These are phyloP conservation scores for Rhodofomes roseus DNA, from an alignment of 1,284 basidiomycete species.

Conservation along the genomic window DNA sequence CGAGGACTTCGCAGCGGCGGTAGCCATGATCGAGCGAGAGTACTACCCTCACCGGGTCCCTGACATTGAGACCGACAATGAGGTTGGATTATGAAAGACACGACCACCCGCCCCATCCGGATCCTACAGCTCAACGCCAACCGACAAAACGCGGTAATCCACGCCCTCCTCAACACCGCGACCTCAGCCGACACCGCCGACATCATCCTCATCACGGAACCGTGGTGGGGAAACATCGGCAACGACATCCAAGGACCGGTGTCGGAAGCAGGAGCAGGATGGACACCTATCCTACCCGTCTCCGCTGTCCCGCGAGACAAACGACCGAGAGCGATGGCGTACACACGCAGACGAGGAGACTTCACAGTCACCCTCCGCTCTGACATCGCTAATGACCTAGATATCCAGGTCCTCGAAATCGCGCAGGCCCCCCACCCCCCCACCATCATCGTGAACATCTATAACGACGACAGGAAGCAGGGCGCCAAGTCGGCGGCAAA, in stretches of 20 bases:
- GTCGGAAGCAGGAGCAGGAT: no score
- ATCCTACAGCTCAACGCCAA: conserved; percentile 5
- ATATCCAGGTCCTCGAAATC: conserved; percentile 3
- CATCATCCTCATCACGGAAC: no score
- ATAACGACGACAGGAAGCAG: background rate
- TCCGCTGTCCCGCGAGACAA: background rate
- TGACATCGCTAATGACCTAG: conserved; percentile 2
- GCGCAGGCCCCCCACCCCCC: background rate
- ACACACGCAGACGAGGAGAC: background rate
- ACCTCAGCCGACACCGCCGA: no score
- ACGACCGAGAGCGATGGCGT: no score
- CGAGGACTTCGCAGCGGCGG: background rate
- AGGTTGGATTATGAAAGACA: background rate
- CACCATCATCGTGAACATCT: conserved; percentile 1
- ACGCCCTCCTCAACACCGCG: no score
- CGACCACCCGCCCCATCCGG: background rate
- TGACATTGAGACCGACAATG: background rate
- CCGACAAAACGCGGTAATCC: no score
- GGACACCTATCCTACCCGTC: conserved; percentile 3
- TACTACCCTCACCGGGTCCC: no score
- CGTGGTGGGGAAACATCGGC: no score
- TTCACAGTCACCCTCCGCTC: no score
- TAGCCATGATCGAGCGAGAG: background rate
- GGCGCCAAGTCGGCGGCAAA: background rate
- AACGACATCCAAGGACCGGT: no score